Percentiles rank a stretch among this genome's conserved stretches.
Evolutionary conservation across 192 early-diverging fungal species (phyloP).

Genomic region (Gamsiella multidivaricata): DNA sequence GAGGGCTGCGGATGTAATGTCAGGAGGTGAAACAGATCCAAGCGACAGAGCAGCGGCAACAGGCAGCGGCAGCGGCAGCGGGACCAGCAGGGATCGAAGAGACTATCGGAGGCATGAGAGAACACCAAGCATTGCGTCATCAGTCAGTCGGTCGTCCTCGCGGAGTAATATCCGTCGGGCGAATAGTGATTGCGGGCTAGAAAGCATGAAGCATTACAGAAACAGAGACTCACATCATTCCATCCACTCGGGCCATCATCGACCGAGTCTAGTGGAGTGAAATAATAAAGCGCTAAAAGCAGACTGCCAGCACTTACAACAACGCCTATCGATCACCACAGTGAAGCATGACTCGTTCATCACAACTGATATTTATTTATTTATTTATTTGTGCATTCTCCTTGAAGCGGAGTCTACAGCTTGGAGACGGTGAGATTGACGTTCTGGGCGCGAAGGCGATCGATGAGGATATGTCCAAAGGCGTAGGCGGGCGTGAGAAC

Average conservation of each 20-base stretch:
- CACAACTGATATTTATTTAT: too few species aligned
- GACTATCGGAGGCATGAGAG: slow-evolving; percentile 12
- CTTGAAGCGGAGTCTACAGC: too few species aligned
- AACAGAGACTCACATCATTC: background rate
- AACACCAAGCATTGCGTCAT: slow-evolving; percentile 15
- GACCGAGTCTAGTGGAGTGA: slow-evolving; percentile 14
- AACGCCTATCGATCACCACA: too few species aligned
- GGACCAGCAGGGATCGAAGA: background rate
- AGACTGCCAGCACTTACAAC: too few species aligned
- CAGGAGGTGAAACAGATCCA: background rate
- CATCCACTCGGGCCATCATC: slow-evolving; percentile 7
- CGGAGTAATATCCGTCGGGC: slow-evolving; percentile 17
- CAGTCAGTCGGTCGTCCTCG: slow-evolving; percentile 19
- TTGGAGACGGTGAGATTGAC: slow-evolving; percentile 51
- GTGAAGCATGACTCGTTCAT: too few species aligned
- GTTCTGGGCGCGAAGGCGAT: slow-evolving; percentile 71
- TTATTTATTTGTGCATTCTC: too few species aligned
- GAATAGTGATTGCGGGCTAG: slow-evolving; percentile 44
- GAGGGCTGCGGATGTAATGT: background rate
- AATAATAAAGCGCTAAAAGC: background rate
- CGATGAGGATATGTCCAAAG: slow-evolving; percentile 79
- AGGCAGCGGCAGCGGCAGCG: too few species aligned
- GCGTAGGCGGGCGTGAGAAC: slow-evolving; percentile 83
- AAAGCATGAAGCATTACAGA: slow-evolving; percentile 33
- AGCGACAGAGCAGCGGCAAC: background rate